Base-by-base conservation (phyloP, 176 grass and related monocot genomes). In the Puccinellia tenuiflora region DNA sequence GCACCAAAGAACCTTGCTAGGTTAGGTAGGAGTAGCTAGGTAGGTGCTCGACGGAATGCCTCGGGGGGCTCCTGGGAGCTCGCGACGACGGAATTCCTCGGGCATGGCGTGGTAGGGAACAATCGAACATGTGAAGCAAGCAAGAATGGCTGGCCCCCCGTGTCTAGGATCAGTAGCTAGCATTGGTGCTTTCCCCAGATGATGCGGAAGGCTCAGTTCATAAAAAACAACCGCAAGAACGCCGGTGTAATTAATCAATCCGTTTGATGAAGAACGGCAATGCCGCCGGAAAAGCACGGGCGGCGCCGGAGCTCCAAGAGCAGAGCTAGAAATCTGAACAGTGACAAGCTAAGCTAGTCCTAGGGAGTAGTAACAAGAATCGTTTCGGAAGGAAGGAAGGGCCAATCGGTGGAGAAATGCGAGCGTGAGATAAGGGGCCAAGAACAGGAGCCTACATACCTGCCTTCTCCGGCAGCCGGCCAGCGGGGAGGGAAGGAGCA, bases 1-100 rank as follows among this genome's bases (percentile, higher is more conserved):
- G 62, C 77, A 59, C 62, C 35, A 62, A 50, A 17, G 79, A 86
- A 90, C 78, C 79, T 86, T 34, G 66, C 66, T 67, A 21, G 14
- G 15, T 21, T 8, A 4, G 1, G 10, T 16, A 30, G 4, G 45
- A 14, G 2, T 39, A 79, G 42, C 31, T 4, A 50, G 52, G n/a
- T 47, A 47, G 38, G 21, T 46, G 55, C 25, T 79, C 81, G 42
- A 16, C 59, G 57, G 45, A 60, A 63, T 33, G 68, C 68, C 75
- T 74, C 34, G 37, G n/a, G n/a, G n/a, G n/a, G 35, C 7, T 14
- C 22, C 65, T 43, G 25, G 42, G 25, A 63, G 25, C 7, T 64
- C 69, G 39, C 40, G 25, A 7, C 43, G 42, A 26, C 81, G 26
- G 57, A n/a, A n/a, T n/a, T n/a, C 57, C 20, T 38, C 50, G 43